These are phyloP conservation scores for Trypanosoma congolense DNA, from an alignment of 208 protist species.

Conservation along the genomic window DNA sequence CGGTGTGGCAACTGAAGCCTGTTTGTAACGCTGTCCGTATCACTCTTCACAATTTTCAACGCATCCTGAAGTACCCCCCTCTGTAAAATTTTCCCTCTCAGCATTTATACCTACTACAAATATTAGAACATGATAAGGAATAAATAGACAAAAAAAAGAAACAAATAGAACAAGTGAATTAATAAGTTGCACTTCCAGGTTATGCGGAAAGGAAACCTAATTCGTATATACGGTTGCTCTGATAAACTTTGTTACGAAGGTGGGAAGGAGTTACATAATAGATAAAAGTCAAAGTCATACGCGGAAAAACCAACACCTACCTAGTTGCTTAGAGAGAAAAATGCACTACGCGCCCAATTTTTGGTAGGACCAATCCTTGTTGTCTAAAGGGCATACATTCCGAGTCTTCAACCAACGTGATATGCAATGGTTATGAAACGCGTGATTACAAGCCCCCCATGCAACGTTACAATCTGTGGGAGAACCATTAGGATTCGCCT, in stretches of 20 bases:
- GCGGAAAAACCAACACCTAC: background rate
- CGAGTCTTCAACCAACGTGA: conserved; percentile 98
- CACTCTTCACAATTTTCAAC: background rate
- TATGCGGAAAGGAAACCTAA: no score
- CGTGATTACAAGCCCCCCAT: conserved; percentile 98
- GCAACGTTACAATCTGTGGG: conserved; percentile 96
- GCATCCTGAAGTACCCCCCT: background rate
- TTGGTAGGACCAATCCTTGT: conserved; percentile 97
- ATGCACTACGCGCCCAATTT: conserved; percentile 91
- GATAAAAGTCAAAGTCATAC: no score
- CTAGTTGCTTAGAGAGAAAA: background rate
- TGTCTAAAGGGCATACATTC: conserved; percentile 97
- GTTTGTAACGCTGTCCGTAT: no score
- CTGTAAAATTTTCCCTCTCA: background rate
- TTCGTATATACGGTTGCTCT: no score
- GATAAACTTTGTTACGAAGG: no score
- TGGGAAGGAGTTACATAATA: no score
- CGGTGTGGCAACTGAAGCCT: background rate
- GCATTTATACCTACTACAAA: background rate
- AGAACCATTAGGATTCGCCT: conserved; percentile 91
- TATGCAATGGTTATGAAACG: conserved; percentile 99
- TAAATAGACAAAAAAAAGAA: background rate
- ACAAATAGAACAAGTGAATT: background rate
- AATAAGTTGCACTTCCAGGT: no score
- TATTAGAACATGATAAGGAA: no score